Evolutionary conservation across 2,329 filamentous ascomycete species (phyloP), one percentile per base, ranked within the genome.

Genomic region (Phyllosticta citrichinensis): DNA sequence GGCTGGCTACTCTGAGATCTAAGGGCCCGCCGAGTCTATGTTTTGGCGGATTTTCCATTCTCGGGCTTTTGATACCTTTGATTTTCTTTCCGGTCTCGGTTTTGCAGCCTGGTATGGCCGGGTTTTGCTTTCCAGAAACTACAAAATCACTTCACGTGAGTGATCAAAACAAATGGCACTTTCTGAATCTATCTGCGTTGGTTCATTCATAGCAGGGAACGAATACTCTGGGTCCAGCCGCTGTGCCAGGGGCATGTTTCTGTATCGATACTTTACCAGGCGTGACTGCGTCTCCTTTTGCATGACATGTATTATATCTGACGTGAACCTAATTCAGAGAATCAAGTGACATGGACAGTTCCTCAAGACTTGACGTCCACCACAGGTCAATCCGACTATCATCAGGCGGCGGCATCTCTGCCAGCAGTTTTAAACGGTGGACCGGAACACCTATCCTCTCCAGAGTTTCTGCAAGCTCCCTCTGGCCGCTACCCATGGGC

Each of bases 391-490:
- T 52, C 4, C 4, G 5, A 10, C 58, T 60, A 11, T 60, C 58
- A 52, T 60, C 53, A 24, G 58, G 52, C 6, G 58, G 58, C 3
- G 58, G 58, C 58, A 60, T 60, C 25, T 60, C 58, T 9, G 58
- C 58, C 58, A 60, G 30, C 4, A 60, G 22, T 22, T 60, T 61
- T 20, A 61, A 53, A 9, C 55, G 30, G 20, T 57, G 59, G n/a
- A 54, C 69, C 2, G 55, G 27, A 2, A 76, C 63, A 1, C 65
- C 66, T 2, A 76, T 14, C 19, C 73, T 67, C 17, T 68, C 57
- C 17, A 77, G 62, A 1, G 70, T 68, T 5, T 74, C 69, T 10
- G 66, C 66, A 2, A 79, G 64, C 53, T 66, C 65, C 47, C 66
- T 70, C 56, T 69, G 69, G 52, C 74, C 71, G 10, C 68, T 67